Conservation (phyloP, 495 filamentous ascomycete genomes). For the Penicillium manginii region DNA sequence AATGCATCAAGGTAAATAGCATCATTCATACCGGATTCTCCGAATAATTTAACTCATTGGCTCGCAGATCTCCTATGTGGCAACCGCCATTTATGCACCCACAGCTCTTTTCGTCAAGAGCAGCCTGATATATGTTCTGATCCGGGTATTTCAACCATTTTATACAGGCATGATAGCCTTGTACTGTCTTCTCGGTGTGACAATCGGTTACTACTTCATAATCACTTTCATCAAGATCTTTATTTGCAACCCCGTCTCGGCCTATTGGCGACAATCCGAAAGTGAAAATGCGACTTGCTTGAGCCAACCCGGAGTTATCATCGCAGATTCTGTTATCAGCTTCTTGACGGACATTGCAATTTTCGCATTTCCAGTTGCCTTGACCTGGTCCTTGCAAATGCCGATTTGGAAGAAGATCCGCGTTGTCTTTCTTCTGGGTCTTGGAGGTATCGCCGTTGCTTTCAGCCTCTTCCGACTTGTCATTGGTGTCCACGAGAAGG, state of each 20-base stretch:
- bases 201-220: slow-evolving; percentile 33
- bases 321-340: slow-evolving; percentile 35
- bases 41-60: not conserved
- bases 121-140: slow-evolving; percentile 33
- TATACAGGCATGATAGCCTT: slow-evolving; percentile 23
- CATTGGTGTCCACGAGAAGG: slow-evolving; percentile 26
- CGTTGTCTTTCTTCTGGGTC: slow-evolving; percentile 30
- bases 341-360: slow-evolving; percentile 37
- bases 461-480: slow-evolving; percentile 34
- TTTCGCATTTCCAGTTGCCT: slow-evolving; percentile 32
- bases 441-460: slow-evolving; percentile 34
- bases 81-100: slow-evolving; percentile 34
- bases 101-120: slow-evolving; percentile 37
- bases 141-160: slow-evolving; percentile 33
- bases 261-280: slow-evolving; percentile 26
- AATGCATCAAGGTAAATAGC: slow-evolving; percentile 3
- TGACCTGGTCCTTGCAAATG: slow-evolving; percentile 37
- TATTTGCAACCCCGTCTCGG: slow-evolving; percentile 31
- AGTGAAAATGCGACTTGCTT: slow-evolving; percentile 20
- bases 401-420: slow-evolving; percentile 30
- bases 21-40: not conserved
- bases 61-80: slow-evolving; percentile 21
- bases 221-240: slow-evolving; percentile 33
- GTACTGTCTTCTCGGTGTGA: slow-evolving; percentile 30
- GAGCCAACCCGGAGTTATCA: slow-evolving; percentile 30